Base-by-base conservation (phyloP, 2,329 filamentous ascomycete genomes). In the Colletotrichum abscissum region DNA sequence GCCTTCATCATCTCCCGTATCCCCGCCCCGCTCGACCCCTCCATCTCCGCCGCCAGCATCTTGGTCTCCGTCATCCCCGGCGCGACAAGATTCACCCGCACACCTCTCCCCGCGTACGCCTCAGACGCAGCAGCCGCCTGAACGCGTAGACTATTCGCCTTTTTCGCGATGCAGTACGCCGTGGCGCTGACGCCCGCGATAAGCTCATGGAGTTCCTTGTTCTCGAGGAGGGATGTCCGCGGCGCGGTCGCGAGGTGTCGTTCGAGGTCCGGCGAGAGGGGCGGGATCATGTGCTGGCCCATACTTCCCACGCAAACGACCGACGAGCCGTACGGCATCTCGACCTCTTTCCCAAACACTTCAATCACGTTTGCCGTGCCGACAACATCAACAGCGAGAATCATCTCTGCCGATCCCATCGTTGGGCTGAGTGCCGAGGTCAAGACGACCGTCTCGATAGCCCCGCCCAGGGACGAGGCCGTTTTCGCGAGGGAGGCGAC, bases 1-100 rank as follows among this genome's bases (percentile, higher is more conserved):
- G 22, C 22, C 35, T 57, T 63, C 22, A 71, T 62, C 49, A 71
- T 71, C 33, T 49, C 26, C 35, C 33, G 1, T 0, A 67, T 55
- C n/a, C 19, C 56, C 4, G 59, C 55, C 12, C 55, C 63, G 1
- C 26, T 26, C 14, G 1, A 46, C 0, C 26, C 1, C 28, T 46
- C 54, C 68, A 49, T 62, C 46, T 71, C 69, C 30, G 12, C 57
- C 63, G 26, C 26, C 56, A 71, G n/a, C 69, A 67, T 71, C 7
- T 60, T 67, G 26, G 69, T 71, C 30, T 67, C 63, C 11, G 56
- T 71, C 33, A 35, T 38, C 6, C 69, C 69, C 1, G 69, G 69
- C 14, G 63, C 67, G 11, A 67, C 69, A 11, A 56, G 60, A 0
- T 67, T 67, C 30, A 71, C 69, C n/a, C 69, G 5, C 26, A 62